phyloP scores from a whole-genome alignment of 257 asterid genomes.

The Jacaranda mimosifolia region DNA sequence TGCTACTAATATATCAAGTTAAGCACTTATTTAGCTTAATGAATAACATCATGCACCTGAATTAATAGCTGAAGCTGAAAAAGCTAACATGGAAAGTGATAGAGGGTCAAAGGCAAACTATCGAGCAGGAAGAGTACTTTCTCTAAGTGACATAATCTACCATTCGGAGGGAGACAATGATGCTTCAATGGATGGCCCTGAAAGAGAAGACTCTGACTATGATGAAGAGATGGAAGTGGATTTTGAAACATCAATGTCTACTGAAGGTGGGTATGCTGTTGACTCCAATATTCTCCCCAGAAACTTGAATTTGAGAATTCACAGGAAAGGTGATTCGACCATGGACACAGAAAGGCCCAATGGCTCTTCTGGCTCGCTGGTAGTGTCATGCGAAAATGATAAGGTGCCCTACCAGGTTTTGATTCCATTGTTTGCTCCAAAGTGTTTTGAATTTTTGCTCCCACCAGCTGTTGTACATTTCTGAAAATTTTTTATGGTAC shows the following conservation, averaged over 20 bases:
- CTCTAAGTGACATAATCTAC: constrained; percentile 85
- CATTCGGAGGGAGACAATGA: constrained; percentile 78
- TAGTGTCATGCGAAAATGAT: constrained; percentile 57
- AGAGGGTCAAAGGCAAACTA: constrained; percentile 62
- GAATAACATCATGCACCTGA: constrained; percentile 37
- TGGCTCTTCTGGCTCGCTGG: constrained; percentile 54
- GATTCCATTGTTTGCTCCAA: constrained; percentile 28
- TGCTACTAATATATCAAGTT: constrained; percentile 22
- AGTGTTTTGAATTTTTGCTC: background rate
- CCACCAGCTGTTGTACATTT: background rate
- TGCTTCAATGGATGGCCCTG: constrained; percentile 71
- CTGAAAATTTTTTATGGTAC: constrained; percentile 2
- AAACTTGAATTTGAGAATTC: constrained; percentile 74
- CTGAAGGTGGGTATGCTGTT: constrained; percentile 65
- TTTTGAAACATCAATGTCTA: constrained; percentile 73
- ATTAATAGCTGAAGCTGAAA: constrained; percentile 78
- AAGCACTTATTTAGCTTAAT: constrained; percentile 19
- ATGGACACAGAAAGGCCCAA: constrained; percentile 55
- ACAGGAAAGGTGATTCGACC: constrained; percentile 66
- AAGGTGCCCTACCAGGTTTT: constrained; percentile 70
- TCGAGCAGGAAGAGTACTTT: constrained; percentile 68
- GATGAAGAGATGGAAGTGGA: constrained; percentile 87
- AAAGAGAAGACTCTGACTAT: constrained; percentile 86
- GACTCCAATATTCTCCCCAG: constrained; percentile 66
- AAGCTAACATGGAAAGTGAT: constrained; percentile 56